Evolutionary conservation across 768 basidiomycete genomes (phyloP), one percentile per base, ranked within the genome.

Genomic region (Gloeostereum incarnatum): DNA sequence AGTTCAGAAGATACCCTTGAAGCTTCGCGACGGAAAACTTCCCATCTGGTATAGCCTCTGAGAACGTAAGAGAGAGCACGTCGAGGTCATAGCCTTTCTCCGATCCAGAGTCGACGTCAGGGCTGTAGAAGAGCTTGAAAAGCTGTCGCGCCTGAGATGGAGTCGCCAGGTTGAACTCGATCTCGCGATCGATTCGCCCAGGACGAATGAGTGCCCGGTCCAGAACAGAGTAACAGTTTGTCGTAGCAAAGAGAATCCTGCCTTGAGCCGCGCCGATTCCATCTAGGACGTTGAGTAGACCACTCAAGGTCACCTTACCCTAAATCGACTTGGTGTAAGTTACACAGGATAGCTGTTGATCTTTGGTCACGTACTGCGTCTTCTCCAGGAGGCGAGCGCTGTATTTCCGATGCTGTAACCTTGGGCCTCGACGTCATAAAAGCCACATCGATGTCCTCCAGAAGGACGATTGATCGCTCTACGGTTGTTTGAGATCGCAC

Each of bases 111-210:
- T 42, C 41, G 11, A 55, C 9, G 20, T 57, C 45, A 6, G 76
- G 75, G 11, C 75, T 59, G 51, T 78, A 89, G 60, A 89, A 89
- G 39, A 69, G 65, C 23, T 61, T 69, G 56, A 76, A 89, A 5
- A 89, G 61, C 49, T 78, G 74, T 24, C 57, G 56, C 2, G 77
- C 78, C 46, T 88, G 85, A 57, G 69, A 75, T 41, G 60, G 68
- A 51, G 78, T 83, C 10, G 86, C 80, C n/a, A 77, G 65, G 49
- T 72, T 73, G 59, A 87, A 88, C 51, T 86, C 78, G 41, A 89
- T 60, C 46, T 85, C 80, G 14, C 86, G 51, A 52, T 89, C 85
- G 75, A 89, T 79, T 9, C 86, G 76, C 17, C 87, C 86, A 1
- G 85, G 80, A 30, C 86, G 75, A 48, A 70, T 73, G 19, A 89